A percentile compares a stretch with the other conserved stretches of the same genome.
These are phyloP conservation scores for Meyerozyma sp. DNA, from an alignment of 1,139 yeast species.

Conservation along the genomic window DNA sequence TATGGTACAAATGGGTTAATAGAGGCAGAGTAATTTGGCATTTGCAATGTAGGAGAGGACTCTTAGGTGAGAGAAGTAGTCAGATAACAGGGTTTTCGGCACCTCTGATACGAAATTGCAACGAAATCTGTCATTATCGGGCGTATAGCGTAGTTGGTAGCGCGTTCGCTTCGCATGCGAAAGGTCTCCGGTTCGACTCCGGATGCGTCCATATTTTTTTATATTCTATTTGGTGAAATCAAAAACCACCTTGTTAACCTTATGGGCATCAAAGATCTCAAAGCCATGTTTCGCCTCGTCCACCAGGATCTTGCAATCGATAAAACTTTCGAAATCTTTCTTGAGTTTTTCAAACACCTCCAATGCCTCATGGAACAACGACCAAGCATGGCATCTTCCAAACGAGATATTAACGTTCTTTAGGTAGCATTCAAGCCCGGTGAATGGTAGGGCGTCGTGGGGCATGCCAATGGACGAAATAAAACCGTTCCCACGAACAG, in stretches of 20 bases:
- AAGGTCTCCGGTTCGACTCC: slow-evolving; percentile 12
- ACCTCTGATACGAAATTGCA: background rate
- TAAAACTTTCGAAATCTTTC: slow-evolving; percentile 39
- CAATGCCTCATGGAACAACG: slow-evolving; percentile 51
- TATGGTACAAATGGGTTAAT: background rate
- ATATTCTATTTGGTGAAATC: slow-evolving; percentile 9
- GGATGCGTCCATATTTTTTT: slow-evolving; percentile 9
- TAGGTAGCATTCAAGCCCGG: slow-evolving; percentile 53
- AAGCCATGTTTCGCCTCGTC: background rate
- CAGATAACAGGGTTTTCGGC: background rate
- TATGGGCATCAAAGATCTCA: slow-evolving; percentile 27
- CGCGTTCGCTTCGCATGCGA: slow-evolving; percentile 13
- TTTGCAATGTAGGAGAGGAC: background rate
- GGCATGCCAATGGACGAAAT: slow-evolving; percentile 61
- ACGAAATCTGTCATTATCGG: slow-evolving; percentile 1
- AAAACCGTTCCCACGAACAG: slow-evolving; percentile 55
- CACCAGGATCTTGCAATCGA: slow-evolving; percentile 43
- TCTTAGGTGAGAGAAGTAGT: background rate
- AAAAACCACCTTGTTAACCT: slow-evolving; percentile 54
- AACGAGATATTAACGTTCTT: slow-evolving; percentile 56
- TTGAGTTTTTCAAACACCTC: slow-evolving; percentile 42
- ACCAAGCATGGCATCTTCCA: slow-evolving; percentile 62
- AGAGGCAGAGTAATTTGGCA: background rate
- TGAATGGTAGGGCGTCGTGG: slow-evolving; percentile 53
- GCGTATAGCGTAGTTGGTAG: slow-evolving; percentile 16